Evolutionary conservation across 2,329 filamentous ascomycete species (phyloP).

Genomic region (Coleophoma cylindrospora): DNA sequence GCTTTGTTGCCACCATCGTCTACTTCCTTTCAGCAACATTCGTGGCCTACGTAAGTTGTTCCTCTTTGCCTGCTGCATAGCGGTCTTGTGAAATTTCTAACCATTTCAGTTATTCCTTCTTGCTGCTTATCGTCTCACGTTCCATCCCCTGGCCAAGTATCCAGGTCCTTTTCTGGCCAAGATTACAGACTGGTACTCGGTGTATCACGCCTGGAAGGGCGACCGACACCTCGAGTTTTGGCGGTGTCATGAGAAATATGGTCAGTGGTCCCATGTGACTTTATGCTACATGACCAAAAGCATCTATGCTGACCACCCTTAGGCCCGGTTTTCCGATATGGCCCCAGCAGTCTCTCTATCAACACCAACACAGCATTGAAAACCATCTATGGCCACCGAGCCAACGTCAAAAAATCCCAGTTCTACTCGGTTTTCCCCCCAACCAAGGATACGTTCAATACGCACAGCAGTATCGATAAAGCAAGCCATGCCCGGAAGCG

Average conservation of each 20-base stretch:
- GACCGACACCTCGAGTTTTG: constrained; percentile 71
- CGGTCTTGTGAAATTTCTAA: neutral
- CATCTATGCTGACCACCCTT: constrained; percentile 4
- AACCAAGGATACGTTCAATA: constrained; percentile 59
- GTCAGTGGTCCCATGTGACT: constrained; percentile 29
- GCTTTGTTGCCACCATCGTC: neutral
- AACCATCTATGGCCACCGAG: constrained; percentile 59
- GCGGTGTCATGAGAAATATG: constrained; percentile 66
- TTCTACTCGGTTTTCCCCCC: constrained; percentile 73
- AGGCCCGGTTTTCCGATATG: constrained; percentile 69
- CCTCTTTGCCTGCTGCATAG: neutral
- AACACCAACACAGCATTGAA: constrained; percentile 66
- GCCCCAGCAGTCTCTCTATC: constrained; percentile 72
- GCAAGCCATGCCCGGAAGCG: constrained; percentile 65
- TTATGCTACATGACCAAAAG: constrained; percentile 2
- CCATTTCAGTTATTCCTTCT: constrained; percentile 5
- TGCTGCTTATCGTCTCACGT: constrained; percentile 49
- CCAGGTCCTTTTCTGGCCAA: constrained; percentile 60
- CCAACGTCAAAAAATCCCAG: constrained; percentile 62
- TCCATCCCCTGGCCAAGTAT: constrained; percentile 61
- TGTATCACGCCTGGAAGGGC: constrained; percentile 71
- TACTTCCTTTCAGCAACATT: neutral
- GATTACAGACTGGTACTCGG: constrained; percentile 58
- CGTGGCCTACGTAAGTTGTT: neutral
- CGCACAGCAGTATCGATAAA: constrained; percentile 68